phyloP scores from a whole-genome alignment of 2,329 filamentous ascomycete species.

The Apiospora kogelbergensis region DNA sequence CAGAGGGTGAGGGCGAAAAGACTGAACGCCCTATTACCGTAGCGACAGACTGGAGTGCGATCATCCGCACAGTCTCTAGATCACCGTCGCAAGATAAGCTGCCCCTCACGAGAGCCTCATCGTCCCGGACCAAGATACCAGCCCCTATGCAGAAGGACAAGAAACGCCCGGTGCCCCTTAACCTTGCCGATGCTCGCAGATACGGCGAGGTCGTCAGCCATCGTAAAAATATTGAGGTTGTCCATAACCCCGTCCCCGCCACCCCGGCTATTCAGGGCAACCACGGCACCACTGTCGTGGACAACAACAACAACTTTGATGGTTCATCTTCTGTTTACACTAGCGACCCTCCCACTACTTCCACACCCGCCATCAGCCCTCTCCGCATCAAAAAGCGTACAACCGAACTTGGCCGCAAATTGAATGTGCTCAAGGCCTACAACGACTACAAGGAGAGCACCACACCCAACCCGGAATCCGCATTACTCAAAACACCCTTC shows the following conservation, averaged over 20 bases:
- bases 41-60: conserved; percentile 18
- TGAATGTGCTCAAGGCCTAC: conserved; percentile 22
- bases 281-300: conserved; percentile 7
- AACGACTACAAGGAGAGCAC: conserved; percentile 17
- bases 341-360: conserved; percentile 12
- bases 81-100: not conserved
- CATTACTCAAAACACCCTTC: not conserved
- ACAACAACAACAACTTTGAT: conserved; percentile 9
- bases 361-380: conserved; percentile 23
- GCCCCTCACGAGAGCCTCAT: not conserved
- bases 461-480: conserved; percentile 2
- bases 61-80: not conserved
- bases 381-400: conserved; percentile 12
- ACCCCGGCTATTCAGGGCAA: conserved; percentile 15
- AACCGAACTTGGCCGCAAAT: conserved; percentile 7
- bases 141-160: not conserved
- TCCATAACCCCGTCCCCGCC: conserved; percentile 13
- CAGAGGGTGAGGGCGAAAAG: not conserved
- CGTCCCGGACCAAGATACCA: not conserved
- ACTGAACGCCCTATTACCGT: conserved; percentile 23
- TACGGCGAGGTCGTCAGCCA: conserved; percentile 13
- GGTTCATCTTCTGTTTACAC: conserved; percentile 21
- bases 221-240: conserved; percentile 15
- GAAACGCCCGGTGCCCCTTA: conserved; percentile 19
- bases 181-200: conserved; percentile 16